A percentile compares a stretch with the other conserved stretches of the same genome.
These are phyloP conservation scores for Calonectria hawksworthii DNA, from an alignment of 2,329 filamentous ascomycete species.

Conservation along the genomic window DNA sequence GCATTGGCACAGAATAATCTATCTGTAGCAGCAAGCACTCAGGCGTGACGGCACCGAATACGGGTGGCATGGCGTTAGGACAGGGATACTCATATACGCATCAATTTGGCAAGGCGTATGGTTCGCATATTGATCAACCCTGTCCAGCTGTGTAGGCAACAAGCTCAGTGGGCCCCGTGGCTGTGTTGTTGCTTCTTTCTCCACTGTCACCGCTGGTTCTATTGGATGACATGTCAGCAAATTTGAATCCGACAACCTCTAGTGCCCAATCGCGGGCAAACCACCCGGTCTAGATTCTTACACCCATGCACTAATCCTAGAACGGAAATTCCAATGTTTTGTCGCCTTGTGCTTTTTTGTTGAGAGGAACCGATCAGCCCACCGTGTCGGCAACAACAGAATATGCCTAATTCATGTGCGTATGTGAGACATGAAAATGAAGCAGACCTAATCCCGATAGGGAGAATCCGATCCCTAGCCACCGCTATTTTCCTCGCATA, in stretches of 20 bases:
- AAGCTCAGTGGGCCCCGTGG: background rate
- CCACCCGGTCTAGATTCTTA: background rate
- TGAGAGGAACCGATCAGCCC: background rate
- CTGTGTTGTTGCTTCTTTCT: background rate
- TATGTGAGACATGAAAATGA: too few species aligned
- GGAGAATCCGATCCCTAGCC: background rate
- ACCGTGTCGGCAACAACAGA: background rate
- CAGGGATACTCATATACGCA: background rate
- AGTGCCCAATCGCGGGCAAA: background rate
- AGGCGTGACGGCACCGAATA: background rate
- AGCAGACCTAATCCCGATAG: background rate
- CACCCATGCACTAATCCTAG: background rate
- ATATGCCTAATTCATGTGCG: background rate
- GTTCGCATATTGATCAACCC: background rate
- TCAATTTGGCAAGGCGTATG: background rate
- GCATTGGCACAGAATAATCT: background rate
- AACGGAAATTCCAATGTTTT: background rate
- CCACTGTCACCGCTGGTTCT: background rate
- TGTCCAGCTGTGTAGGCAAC: background rate
- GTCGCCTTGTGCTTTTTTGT: too few species aligned
- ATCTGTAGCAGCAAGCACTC: background rate
- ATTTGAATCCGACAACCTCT: too few species aligned
- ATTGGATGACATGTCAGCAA: background rate
- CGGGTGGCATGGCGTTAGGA: too few species aligned
- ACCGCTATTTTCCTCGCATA: background rate